These are phyloP conservation scores for Debaryomyces castellii DNA, from an alignment of 805 yeast genomes.

Conservation along the genomic window DNA sequence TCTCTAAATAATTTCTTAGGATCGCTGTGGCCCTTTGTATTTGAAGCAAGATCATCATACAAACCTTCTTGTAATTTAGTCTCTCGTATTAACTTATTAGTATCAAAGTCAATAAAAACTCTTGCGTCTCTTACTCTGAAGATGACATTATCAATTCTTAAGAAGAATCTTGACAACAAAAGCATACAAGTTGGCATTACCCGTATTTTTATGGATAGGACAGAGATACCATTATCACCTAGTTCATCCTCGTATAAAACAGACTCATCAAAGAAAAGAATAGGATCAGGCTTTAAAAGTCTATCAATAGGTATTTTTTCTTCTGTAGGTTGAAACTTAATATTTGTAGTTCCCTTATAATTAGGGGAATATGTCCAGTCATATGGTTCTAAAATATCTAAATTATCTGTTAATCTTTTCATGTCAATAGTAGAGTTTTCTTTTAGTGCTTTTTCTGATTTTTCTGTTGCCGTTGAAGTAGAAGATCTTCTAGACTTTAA, in stretches of 20 bases:
- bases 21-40: conserved; percentile 24
- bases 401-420: conserved; percentile 40
- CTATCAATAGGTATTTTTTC: conserved; percentile 65
- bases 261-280: conserved; percentile 85
- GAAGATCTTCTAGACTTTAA: conserved; percentile 33
- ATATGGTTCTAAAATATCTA: conserved; percentile 73
- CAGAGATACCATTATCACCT: conserved; percentile 92
- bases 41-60: conserved; percentile 30
- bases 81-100: conserved; percentile 68
- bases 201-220: conserved; percentile 74
- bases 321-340: conserved; percentile 18
- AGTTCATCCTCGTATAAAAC: conserved; percentile 90
- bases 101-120: conserved; percentile 72
- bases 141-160: conserved; percentile 88
- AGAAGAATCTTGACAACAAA: conserved; percentile 71
- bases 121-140: conserved; percentile 84
- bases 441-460: conserved; percentile 24
- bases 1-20: conserved; percentile 64
- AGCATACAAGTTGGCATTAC: conserved; percentile 84
- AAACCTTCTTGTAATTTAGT: conserved; percentile 57
- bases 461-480: conserved; percentile 17
- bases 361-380: conserved; percentile 95
- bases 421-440: conserved; percentile 24
- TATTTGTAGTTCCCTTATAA: conserved; percentile 61
- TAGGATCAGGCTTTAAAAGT: conserved; percentile 75